These are phyloP conservation scores for Vaccinium darrowii DNA, from an alignment of 148 eudicot species.

Conservation along the genomic window DNA sequence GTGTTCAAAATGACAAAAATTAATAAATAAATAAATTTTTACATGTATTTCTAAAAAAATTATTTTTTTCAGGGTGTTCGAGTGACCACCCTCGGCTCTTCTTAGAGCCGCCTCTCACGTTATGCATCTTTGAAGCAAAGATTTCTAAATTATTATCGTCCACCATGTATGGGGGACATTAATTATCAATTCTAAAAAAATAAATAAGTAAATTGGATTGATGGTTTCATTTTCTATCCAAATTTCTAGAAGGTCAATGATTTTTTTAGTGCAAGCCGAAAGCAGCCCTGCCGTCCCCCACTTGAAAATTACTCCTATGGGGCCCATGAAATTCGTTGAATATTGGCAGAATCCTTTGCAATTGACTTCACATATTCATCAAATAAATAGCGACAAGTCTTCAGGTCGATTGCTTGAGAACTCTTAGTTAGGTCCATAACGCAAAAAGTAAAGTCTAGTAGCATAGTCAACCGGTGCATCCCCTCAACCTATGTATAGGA, in stretches of 20 bases:
- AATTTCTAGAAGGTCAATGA: background rate
- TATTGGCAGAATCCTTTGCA: background rate
- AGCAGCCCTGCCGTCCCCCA: background rate
- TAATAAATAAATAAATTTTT: too few species aligned
- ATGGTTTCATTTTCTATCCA: background rate
- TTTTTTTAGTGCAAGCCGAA: background rate
- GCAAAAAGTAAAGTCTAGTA: too few species aligned
- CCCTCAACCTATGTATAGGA: too few species aligned
- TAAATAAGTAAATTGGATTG: background rate
- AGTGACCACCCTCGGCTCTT: too few species aligned
- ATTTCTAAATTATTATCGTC: background rate
- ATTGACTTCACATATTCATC: background rate
- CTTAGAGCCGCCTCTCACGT: too few species aligned
- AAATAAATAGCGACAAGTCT: background rate
- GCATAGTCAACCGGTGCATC: too few species aligned
- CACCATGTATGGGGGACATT: background rate
- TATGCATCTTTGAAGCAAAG: background rate
- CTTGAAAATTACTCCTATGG: background rate
- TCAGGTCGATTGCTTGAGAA: too few species aligned
- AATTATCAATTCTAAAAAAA: background rate
- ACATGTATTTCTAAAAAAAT: too few species aligned
- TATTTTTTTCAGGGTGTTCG: too few species aligned
- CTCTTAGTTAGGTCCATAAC: too few species aligned
- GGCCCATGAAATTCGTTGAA: background rate
- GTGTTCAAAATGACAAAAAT: too few species aligned